These are phyloP conservation scores for Colletotrichum horii DNA, from an alignment of 2,329 filamentous ascomycete species.

Conservation along the genomic window DNA sequence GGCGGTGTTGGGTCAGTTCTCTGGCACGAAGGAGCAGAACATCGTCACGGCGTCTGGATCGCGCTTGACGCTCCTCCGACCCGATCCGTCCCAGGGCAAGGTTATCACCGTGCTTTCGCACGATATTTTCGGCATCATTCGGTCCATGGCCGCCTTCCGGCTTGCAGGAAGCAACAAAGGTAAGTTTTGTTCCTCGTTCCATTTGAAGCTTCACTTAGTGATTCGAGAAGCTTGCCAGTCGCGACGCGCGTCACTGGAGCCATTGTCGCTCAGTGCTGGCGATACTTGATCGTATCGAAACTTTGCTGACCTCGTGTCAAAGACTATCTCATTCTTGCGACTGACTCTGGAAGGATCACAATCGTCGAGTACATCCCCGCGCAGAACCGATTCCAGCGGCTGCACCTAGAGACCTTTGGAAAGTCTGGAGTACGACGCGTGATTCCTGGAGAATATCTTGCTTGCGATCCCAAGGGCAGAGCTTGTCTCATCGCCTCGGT, in stretches of 20 bases:
- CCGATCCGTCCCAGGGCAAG: conserved; percentile 84
- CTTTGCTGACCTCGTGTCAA: conserved; percentile 28
- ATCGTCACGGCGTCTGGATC: conserved; percentile 94
- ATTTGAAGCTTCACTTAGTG: conserved; percentile 70
- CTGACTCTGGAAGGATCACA: conserved; percentile 93
- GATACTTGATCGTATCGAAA: conserved; percentile 13
- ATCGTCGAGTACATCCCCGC: conserved; percentile 90
- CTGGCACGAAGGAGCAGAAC: conserved; percentile 95
- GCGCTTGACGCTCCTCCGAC: conserved; percentile 84
- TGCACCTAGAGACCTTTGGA: conserved; percentile 97
- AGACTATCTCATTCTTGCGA: conserved; percentile 97
- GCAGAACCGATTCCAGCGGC: conserved; percentile 84
- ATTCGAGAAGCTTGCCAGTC: conserved; percentile 37
- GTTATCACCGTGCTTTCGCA: conserved; percentile 87
- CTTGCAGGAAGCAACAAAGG: conserved; percentile 95
- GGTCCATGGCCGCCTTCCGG: conserved; percentile 85
- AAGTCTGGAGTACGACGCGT: conserved; percentile 95
- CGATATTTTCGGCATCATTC: conserved; percentile 95
- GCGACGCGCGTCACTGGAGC: background rate
- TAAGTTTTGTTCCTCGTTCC: conserved; percentile 59
- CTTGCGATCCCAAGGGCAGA: conserved; percentile 92
- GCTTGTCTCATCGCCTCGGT: conserved; percentile 92
- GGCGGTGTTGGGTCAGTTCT: conserved; percentile 93
- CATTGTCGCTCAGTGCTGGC: background rate
- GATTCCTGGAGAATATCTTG: conserved; percentile 93